Base-by-base conservation (phyloP, 306 rosid genomes). In the Rosa chinensis region DNA sequence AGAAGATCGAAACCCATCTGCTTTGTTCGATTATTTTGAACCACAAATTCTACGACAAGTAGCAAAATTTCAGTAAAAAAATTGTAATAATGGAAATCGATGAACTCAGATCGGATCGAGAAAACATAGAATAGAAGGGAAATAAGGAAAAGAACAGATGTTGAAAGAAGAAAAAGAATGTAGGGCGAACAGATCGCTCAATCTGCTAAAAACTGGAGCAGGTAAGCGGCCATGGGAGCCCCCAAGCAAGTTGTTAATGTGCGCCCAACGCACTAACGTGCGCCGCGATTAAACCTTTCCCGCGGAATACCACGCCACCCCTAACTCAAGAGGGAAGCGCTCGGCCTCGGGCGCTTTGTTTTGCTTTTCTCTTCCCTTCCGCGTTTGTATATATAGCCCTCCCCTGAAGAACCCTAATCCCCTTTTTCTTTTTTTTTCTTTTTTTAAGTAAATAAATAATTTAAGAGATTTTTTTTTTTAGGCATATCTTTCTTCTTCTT, bases 291-390 rank as follows among this genome's bases (percentile, higher is more conserved):
- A 40, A 83, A 83, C 89, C 87, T 86, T 81, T 80, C 85, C 78
- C 84, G 84, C 83, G 89, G 87, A 86, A 86, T 86, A 86, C 89
- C 89, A 86, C 89, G 83, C 89, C 83, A 71, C 87, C 85, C 56
- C 89, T 80, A 43, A 53, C 85, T 83, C 79, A 81, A 64, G 87
- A 81, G 83, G 85, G 72, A 74, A 83, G 85, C 82, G 87, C 89
- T 75, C 89, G 85, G 89, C 89, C 89, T 81, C 56, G 82, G 87
- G 76, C 89, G 73, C 55, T 69, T 25, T 35, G 18, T 42, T 52
- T 43, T 6, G 17, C 14, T 0, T 4, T 32, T 2, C 10, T 10
- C 17, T 56, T 43, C 0, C 10, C 64, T 9, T 39, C 79, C 0
- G 23, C 72, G 49, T 66, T 48, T 48, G 10, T 63, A 32, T 66